These are phyloP conservation scores for Lactarius tabidus DNA, from an alignment of 768 basidiomycete species.

Conservation along the genomic window DNA sequence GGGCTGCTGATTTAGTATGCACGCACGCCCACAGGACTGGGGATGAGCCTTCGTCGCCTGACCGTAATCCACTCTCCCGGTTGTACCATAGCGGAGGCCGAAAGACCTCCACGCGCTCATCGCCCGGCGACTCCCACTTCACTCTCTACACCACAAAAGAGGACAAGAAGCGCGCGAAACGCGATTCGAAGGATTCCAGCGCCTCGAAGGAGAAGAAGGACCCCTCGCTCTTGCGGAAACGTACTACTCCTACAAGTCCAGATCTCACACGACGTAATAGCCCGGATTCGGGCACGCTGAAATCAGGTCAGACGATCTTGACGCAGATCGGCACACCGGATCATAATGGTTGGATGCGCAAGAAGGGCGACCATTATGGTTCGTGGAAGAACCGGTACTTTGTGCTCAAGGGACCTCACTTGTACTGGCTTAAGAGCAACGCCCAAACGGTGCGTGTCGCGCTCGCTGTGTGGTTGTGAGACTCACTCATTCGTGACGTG, in stretches of 20 bases:
- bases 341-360: conserved; percentile 91
- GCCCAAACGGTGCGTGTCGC: conserved; percentile 45
- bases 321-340: conserved; percentile 91
- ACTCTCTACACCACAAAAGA: conserved; percentile 28
- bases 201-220: conserved; percentile 35
- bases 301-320: conserved; percentile 64
- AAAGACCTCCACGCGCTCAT: conserved; percentile 42
- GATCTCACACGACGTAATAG: neutral
- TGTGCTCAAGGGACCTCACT: conserved; percentile 84
- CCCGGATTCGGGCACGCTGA: conserved; percentile 23
- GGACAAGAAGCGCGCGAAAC: conserved; percentile 27
- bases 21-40: conserved; percentile 29
- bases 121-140: conserved; percentile 38
- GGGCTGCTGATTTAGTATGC: conserved; percentile 3
- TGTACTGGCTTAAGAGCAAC: conserved; percentile 83
- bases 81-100: conserved; percentile 38
- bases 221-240: conserved; percentile 50
- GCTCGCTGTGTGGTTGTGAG: neutral
- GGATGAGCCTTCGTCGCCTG: conserved; percentile 38
- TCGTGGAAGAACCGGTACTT: conserved; percentile 91
- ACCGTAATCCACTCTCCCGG: conserved; percentile 36
- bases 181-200: conserved; percentile 26
- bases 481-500: neutral
- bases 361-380: conserved; percentile 91
- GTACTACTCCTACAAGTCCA: conserved; percentile 40